These are phyloP conservation scores for Dacryopinax spathularia DNA, from an alignment of 768 basidiomycete genomes.

Conservation along the genomic window DNA sequence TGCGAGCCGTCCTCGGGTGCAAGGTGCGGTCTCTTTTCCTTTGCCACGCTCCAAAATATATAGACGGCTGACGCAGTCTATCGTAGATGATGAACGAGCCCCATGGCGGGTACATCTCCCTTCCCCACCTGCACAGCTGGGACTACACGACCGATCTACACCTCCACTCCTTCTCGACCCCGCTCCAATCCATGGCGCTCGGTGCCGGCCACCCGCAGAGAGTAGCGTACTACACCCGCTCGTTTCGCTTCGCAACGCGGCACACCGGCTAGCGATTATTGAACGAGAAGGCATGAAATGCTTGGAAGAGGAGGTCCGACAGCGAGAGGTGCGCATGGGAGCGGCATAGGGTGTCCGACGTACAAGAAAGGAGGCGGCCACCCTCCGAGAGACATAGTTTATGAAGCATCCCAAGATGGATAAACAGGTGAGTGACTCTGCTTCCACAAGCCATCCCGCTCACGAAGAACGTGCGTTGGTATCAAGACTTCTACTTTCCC, in stretches of 20 bases:
- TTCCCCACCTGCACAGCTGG: constrained; percentile 68
- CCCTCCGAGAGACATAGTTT: constrained; percentile 78
- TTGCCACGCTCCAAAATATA: no score
- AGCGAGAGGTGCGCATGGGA: constrained; percentile 68
- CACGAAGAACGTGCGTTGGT: constrained; percentile 34
- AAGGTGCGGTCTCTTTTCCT: constrained; percentile 61
- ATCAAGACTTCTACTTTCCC: constrained; percentile 70
- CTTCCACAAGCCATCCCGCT: not conserved
- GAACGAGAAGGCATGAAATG: constrained; percentile 44
- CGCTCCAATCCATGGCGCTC: constrained; percentile 81
- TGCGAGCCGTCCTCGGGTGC: constrained; percentile 75
- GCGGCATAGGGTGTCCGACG: constrained; percentile 81
- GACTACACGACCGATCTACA: constrained; percentile 94
- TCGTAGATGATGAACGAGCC: constrained; percentile 83
- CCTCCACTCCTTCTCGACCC: constrained; percentile 66
- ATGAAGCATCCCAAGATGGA: constrained; percentile 48
- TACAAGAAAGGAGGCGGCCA: constrained; percentile 50
- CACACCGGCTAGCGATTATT: constrained; percentile 43
- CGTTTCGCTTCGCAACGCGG: constrained; percentile 78
- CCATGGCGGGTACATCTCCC: constrained; percentile 78
- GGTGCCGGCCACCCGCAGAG: constrained; percentile 72
- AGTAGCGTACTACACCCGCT: constrained; percentile 67
- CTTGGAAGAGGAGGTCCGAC: constrained; percentile 69
- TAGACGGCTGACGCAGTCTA: no score
- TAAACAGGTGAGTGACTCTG: constrained; percentile 34